phyloP scores from a whole-genome alignment of 768 basidiomycete genomes.

The Termitomyces sp. region DNA sequence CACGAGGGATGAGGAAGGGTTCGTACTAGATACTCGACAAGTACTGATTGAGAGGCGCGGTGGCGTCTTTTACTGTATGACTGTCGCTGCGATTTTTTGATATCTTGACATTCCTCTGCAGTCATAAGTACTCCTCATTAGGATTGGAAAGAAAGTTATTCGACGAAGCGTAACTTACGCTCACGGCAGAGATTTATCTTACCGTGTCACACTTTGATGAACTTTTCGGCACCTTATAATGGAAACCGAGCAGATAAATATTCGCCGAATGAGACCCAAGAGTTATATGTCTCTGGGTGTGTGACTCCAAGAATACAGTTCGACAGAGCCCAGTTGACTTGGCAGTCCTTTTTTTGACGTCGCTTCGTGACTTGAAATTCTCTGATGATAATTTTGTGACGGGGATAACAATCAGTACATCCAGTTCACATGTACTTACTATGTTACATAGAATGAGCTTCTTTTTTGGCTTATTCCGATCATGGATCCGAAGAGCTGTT shows the following conservation, averaged over 20 bases:
- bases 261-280: too few species aligned
- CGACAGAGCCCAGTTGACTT: neutral
- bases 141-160: neutral
- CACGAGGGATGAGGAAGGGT: too few species aligned
- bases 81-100: too few species aligned
- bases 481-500: constrained; percentile 11
- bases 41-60: too few species aligned
- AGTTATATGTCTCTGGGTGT: too few species aligned
- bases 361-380: too few species aligned
- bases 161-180: neutral
- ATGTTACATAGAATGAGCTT: constrained; percentile 13
- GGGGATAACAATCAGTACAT: neutral
- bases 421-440: constrained; percentile 10
- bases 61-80: too few species aligned
- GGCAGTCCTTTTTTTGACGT: neutral
- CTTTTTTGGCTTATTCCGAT: constrained; percentile 19
- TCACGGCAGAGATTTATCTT: neutral
- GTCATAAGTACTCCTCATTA: neutral
- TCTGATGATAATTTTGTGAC: neutral
- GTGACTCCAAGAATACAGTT: neutral
- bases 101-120: too few species aligned
- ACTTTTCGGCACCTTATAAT: too few species aligned
- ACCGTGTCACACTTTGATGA: too few species aligned
- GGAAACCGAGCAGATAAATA: too few species aligned
- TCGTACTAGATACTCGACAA: too few species aligned